Evolutionary conservation across 2,329 filamentous ascomycete genomes (phyloP).

Genomic region (Grosmannia huntii): DNA sequence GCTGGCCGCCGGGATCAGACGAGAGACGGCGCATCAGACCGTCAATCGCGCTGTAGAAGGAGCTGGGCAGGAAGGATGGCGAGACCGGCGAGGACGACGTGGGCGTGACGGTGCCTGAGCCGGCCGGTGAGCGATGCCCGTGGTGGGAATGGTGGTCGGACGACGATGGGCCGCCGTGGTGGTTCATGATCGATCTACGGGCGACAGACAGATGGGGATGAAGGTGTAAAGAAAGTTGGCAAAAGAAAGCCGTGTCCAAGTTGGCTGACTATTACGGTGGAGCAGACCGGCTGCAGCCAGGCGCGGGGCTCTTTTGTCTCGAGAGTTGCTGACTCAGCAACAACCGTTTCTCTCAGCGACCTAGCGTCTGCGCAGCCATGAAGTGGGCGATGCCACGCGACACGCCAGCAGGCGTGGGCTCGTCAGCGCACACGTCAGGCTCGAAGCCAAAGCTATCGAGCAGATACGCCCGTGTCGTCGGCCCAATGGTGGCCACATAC

Average conservation of each 20-base stretch:
- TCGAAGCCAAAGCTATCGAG: conserved; percentile 49
- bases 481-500: conserved; percentile 78
- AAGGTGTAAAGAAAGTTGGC: not conserved
- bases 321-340: conserved; percentile 3
- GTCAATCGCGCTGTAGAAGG: conserved; percentile 34
- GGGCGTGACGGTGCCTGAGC: conserved; percentile 8
- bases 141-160: conserved; percentile 1
- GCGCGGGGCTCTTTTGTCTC: not conserved
- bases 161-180: not conserved
- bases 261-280: not conserved
- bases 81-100: conserved; percentile 17
- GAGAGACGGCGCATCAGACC: conserved; percentile 58
- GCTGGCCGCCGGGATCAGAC: conserved; percentile 26
- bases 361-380: conserved; percentile 11
- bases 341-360: not conserved
- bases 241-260: not conserved
- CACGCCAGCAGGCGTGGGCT: conserved; percentile 72
- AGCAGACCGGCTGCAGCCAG: not conserved
- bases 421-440: conserved; percentile 69
- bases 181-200: not conserved
- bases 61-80: conserved; percentile 19
- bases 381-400: conserved; percentile 50
- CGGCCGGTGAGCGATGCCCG: conserved; percentile 3
- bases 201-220: not conserved
- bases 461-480: conserved; percentile 75